phyloP scores from a whole-genome alignment of 306 rosid species.

The Cyclanthera cordifolia region DNA sequence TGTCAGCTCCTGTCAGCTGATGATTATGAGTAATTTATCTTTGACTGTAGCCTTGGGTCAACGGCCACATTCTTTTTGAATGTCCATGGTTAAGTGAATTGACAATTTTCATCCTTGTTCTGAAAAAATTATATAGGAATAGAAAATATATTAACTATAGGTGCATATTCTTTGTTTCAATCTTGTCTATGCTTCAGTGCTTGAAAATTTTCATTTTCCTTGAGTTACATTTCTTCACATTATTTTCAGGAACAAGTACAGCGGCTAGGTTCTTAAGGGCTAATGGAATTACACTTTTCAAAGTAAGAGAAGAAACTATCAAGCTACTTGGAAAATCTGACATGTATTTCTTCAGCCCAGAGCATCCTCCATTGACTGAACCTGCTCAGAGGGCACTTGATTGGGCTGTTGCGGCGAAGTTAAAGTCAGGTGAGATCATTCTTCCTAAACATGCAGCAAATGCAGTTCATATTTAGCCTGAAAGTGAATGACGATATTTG shows the following conservation, averaged over 20 bases:
- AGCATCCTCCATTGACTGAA: constrained; percentile 69
- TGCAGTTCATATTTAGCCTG: neutral
- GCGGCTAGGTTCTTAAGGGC: constrained; percentile 82
- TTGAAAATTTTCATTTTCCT: neutral
- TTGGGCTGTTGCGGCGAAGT: constrained; percentile 77
- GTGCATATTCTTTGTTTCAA: neutral
- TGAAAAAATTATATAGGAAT: neutral
- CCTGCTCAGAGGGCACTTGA: constrained; percentile 70
- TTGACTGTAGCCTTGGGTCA: neutral
- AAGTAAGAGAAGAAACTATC: constrained; percentile 60
- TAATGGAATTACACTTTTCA: constrained; percentile 68
- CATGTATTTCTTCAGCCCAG: constrained; percentile 45
- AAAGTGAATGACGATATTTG: neutral
- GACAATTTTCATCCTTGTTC: neutral
- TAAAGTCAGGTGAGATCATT: constrained; percentile 51
- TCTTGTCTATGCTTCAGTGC: neutral
- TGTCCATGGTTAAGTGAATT: constrained; percentile 25
- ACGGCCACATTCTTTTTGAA: neutral
- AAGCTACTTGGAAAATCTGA: constrained; percentile 76
- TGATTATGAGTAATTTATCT: constrained; percentile 2
- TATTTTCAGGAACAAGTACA: constrained; percentile 65
- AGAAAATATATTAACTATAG: neutral
- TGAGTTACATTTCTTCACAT: neutral
- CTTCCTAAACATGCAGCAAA: neutral
- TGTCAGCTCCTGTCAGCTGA: neutral